Base-by-base conservation (phyloP, 202 grass and related monocot genomes). In the Miscanthus sacchariflorus region DNA sequence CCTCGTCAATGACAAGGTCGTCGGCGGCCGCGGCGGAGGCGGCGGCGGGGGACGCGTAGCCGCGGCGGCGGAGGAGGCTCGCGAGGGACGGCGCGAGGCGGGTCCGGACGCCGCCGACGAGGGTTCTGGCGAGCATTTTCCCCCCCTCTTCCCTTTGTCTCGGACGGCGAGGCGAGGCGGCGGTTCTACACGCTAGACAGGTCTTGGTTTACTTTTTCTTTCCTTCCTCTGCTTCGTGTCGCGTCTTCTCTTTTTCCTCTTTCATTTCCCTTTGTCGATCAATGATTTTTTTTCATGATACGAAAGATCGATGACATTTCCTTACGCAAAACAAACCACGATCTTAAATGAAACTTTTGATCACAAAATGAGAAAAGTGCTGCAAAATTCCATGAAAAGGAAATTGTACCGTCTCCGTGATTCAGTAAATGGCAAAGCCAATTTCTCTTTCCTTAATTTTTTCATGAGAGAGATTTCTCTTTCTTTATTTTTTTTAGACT, bases 1-100 rank as follows among this genome's bases (percentile, higher is more conserved):
- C 87, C 38, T 83, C 66, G 46, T 81, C 93, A 80, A 90, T 83
- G 45, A 85, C 83, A 85, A 88, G 28, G 46, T 87, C 87, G 6
- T 83, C 46, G 9, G 79, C 7, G 9, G 86, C 24, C 0, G 68
- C 71, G 0, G 68, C 71, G 18, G 67, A 12, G 5, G 77, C 28
- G 9, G 75, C n/a, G n/a, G 64, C 74, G 8, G 58, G 84, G 71
- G 79, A 17, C 23, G 77, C 72, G 52, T 64, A 81, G 48, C 84
- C 28, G 17, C 54, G 68, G 67, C 23, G 13, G 24, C 11, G 35
- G 33, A 66, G 25, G 68, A 6, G 48, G 48, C 48, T 44, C 13
- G 21, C 25, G 54, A 82, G 66, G 56, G 88, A 6, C n/a, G 70
- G 49, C 40, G 72, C 78, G 23, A 84, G 61, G 75, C 70, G 83